Evolutionary conservation across 768 basidiomycete species (phyloP).

Genomic region (Terana coerulea): DNA sequence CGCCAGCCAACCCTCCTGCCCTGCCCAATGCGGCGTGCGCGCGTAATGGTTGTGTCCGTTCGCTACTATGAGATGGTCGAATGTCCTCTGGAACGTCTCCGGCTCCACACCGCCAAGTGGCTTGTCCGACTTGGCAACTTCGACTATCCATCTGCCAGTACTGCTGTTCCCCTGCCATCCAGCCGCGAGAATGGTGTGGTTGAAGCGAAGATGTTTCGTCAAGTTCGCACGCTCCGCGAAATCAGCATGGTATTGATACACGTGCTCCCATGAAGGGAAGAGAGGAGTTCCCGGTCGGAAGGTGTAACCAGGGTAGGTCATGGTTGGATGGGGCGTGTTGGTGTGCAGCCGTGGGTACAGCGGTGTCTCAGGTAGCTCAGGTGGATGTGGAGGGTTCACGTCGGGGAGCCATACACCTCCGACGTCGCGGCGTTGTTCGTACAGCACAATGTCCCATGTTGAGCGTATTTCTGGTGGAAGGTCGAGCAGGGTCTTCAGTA

Average conservation of each 20-base stretch:
- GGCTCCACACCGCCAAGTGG: no score
- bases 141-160: constrained; percentile 43
- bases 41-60: constrained; percentile 57
- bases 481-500: constrained; percentile 45
- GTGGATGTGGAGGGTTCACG: constrained; percentile 32
- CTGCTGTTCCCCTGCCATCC: constrained; percentile 39
- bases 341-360: constrained; percentile 51
- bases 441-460: constrained; percentile 47
- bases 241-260: constrained; percentile 44
- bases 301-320: constrained; percentile 55
- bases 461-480: constrained; percentile 35
- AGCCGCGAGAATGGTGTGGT: constrained; percentile 39
- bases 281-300: constrained; percentile 48
- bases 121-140: constrained; percentile 22
- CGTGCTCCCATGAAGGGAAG: constrained; percentile 43
- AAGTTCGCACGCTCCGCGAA: constrained; percentile 38
- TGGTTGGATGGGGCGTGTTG: constrained; percentile 53
- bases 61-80: constrained; percentile 54
- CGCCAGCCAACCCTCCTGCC: constrained; percentile 47
- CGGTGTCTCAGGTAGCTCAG: constrained; percentile 49
- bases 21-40: constrained; percentile 39
- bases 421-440: constrained; percentile 47
- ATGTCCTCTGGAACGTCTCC: constrained; percentile 17
- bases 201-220: constrained; percentile 35
- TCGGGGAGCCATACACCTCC: constrained; percentile 57